Base-by-base conservation (phyloP, 441 rosid genomes). In the Euphorbia celastroides region DNA sequence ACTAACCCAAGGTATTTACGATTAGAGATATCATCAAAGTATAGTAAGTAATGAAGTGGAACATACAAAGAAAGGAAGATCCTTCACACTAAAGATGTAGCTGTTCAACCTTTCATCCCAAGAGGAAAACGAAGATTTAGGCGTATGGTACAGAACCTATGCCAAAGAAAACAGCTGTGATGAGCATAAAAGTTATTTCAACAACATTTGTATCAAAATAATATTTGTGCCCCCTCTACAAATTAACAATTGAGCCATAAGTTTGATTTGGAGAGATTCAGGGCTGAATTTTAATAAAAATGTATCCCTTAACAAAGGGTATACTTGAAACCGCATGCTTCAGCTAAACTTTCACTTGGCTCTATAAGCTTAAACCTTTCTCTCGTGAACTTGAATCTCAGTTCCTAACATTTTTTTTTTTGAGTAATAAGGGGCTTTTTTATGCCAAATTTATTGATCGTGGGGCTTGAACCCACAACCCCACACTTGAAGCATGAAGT, bases 31-130 rank as follows among this genome's bases (percentile, higher is more conserved):
- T 50, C 30, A 66, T 32, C 68, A 72, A 48, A 64, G 48, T n/a
- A n/a, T n/a, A n/a, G n/a, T 63, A 66, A 64, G 55, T 64, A 57
- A 68, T 25, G 48, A 32, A 19, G 22, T 79, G 74, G 63, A 72
- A 63, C 90, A 10, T 90, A 94, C 99, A 81, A 94, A 90, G 87
- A 94, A 92, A 54, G 98, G 96, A 77, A 94, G 96, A 75, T 94
- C 98, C 44, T 84, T 82, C 52, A 82, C 84, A 60, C 79, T 80
- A 61, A 87, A 87, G 78, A 87, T 74, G 77, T 88, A 72, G 84
- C 96, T 84, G 73, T 77, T 75, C 75, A 72, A 66, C 58, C 85
- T 77, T 64, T 86, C 86, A 81, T 94, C 86, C 99, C 99, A 94
- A 54, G 74, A 78, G 54, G 95, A 88, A 76, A 82, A 81, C 27